phyloP scores from a whole-genome alignment of 2,329 filamentous ascomycete species.

The Trichoderma cornu-damae region DNA sequence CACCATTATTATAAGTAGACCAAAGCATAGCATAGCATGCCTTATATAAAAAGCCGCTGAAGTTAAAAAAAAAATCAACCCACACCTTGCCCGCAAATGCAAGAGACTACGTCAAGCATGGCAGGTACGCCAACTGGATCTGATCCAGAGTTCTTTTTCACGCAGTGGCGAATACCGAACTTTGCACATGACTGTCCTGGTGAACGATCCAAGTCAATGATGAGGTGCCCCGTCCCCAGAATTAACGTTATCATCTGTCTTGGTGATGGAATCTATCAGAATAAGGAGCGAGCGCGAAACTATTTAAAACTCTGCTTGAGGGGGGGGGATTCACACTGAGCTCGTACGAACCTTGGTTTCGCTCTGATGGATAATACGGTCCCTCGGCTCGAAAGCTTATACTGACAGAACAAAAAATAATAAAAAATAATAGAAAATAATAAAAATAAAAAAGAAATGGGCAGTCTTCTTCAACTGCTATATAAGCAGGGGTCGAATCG shows the following conservation, averaged over 20 bases:
- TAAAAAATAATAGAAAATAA: too few species aligned
- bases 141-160: not conserved
- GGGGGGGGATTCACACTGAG: too few species aligned
- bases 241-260: not conserved
- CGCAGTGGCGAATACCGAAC: slow-evolving; percentile 17
- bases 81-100: not conserved
- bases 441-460: too few species aligned
- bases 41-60: not conserved
- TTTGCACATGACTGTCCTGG: slow-evolving; percentile 18
- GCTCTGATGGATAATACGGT: too few species aligned
- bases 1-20: not conserved
- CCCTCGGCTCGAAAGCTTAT: too few species aligned
- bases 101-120: not conserved
- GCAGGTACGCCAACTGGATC: slow-evolving; percentile 11
- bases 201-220: slow-evolving; percentile 19
- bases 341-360: too few species aligned
- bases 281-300: too few species aligned
- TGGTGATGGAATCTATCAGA: not conserved
- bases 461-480: too few species aligned
- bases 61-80: not conserved
- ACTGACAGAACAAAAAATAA: too few species aligned
- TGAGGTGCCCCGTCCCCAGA: slow-evolving; percentile 11
- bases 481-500: too few species aligned
- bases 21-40: not conserved
- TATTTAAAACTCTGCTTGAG: too few species aligned